Percentiles rank a stretch among this genome's conserved stretches.
Evolutionary conservation across 2,329 filamentous ascomycete genomes (phyloP).

Genomic region (Alternaria rosae): DNA sequence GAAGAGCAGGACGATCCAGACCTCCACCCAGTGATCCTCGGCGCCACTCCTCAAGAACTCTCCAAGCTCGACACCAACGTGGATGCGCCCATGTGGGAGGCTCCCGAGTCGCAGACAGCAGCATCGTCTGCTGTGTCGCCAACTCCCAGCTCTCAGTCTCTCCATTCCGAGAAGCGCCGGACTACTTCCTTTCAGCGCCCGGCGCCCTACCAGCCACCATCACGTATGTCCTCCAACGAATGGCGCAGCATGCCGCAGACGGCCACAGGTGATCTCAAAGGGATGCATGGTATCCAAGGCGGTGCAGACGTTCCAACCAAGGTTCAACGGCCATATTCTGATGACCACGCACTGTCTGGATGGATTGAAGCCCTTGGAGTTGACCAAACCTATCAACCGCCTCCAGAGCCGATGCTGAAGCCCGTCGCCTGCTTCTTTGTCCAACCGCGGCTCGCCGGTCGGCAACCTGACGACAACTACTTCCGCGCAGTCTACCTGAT

Average conservation of each 20-base stretch:
- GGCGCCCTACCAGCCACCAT: constrained; percentile 53
- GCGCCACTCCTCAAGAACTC: constrained; percentile 71
- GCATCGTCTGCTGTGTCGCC: constrained; percentile 62
- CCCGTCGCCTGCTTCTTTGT: constrained; percentile 91
- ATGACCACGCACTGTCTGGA: constrained; percentile 71
- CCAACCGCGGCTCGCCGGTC: constrained; percentile 61
- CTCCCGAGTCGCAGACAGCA: constrained; percentile 61
- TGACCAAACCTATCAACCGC: constrained; percentile 84
- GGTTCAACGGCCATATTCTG: constrained; percentile 63
- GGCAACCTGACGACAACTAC: constrained; percentile 66
- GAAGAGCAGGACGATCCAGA: constrained; percentile 83
- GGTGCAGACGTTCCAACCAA: constrained; percentile 63
- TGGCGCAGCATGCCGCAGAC: constrained; percentile 68
- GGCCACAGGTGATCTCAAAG: constrained; percentile 59
- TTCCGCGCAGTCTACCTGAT: constrained; percentile 87
- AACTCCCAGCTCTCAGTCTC: constrained; percentile 57
- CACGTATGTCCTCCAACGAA: constrained; percentile 56
- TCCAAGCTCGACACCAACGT: constrained; percentile 57
- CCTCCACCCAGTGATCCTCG: constrained; percentile 75
- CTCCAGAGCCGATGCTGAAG: constrained; percentile 73
- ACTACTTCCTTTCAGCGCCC: constrained; percentile 55
- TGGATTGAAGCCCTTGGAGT: constrained; percentile 94
- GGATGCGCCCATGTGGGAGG: constrained; percentile 57
- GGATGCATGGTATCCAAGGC: constrained; percentile 51
- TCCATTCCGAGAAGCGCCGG: constrained; percentile 51